Evolutionary conservation across 352 stramenopile species (phyloP).

Genomic region (Pythium scleroteichum): DNA sequence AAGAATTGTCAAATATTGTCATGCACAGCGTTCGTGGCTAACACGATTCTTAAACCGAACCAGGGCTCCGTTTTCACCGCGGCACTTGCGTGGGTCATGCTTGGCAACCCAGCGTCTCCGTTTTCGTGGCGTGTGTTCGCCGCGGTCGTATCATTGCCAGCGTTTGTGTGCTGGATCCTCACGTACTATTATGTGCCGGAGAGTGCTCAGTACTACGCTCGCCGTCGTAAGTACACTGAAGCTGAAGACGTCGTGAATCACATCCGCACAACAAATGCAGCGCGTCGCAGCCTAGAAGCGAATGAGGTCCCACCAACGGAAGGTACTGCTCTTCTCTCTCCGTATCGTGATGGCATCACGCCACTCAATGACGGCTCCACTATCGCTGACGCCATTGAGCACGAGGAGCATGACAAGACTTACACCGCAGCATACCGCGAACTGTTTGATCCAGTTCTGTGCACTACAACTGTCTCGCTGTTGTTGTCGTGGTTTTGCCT

Average conservation of each 20-base stretch:
- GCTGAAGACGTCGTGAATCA: constrained; percentile 62
- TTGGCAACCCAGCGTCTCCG: constrained; percentile 42
- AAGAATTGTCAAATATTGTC: too few relatives aligned
- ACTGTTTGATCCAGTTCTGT: constrained; percentile 61
- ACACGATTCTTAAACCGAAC: too few relatives aligned
- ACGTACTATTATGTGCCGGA: constrained; percentile 80
- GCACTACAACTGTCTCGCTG: constrained; percentile 61
- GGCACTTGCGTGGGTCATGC: constrained; percentile 79
- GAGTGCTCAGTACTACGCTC: constrained; percentile 72
- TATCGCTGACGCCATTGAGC: constrained; percentile 24
- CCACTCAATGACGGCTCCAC: constrained; percentile 15
- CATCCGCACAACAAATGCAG: constrained; percentile 47
- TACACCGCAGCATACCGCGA: constrained; percentile 33
- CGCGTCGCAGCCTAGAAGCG: constrained; percentile 1
- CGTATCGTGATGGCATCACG: constrained; percentile 16
- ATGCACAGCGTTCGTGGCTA: too few relatives aligned
- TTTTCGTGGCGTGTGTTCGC: constrained; percentile 81
- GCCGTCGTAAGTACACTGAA: constrained; percentile 47
- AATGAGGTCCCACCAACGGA: constrained; percentile 17
- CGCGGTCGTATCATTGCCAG: constrained; percentile 64
- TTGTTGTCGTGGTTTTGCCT: constrained; percentile 74
- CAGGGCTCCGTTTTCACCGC: constrained; percentile 86
- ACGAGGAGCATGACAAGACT: constrained; percentile 19
- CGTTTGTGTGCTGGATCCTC: constrained; percentile 64
- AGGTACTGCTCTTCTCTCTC: constrained; percentile 34